These are phyloP conservation scores for Vigna angularis DNA, from an alignment of 306 rosid species.

Conservation along the genomic window DNA sequence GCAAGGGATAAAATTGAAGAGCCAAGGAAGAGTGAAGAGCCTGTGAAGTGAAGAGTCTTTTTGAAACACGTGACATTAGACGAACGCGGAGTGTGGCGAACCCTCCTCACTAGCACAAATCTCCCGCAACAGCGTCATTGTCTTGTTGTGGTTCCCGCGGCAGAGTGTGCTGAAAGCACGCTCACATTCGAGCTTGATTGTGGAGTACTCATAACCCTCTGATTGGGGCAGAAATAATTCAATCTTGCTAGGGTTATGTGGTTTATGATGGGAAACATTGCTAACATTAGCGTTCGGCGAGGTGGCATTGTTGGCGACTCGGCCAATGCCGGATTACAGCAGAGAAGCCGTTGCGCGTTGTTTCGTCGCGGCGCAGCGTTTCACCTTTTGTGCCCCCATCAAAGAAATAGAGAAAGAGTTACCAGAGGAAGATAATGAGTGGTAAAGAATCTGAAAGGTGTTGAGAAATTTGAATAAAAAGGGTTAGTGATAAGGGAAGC, in stretches of 20 bases:
- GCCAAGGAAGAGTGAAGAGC: too few relatives aligned
- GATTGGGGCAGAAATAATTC: constrained; percentile 54
- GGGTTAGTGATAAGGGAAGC: background rate
- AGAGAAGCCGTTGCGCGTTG: constrained; percentile 63
- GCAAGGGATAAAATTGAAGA: too few relatives aligned
- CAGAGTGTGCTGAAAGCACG: constrained; percentile 79
- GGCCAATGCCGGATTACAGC: constrained; percentile 55
- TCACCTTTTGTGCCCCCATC: constrained; percentile 92
- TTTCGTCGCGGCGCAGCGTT: constrained; percentile 68
- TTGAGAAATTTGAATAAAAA: constrained; percentile 3
- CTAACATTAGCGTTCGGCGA: constrained; percentile 41
- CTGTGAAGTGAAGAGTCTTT: constrained; percentile 45
- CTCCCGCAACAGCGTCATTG: constrained; percentile 86
- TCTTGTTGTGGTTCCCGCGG: constrained; percentile 89
- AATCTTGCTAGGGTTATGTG: constrained; percentile 57
- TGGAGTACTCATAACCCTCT: constrained; percentile 54
- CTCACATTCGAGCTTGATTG: constrained; percentile 84
- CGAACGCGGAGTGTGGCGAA: constrained; percentile 62
- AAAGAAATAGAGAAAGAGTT: constrained; percentile 22
- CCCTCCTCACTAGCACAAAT: constrained; percentile 61
- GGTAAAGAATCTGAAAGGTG: constrained; percentile 41
- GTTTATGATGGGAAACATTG: constrained; percentile 37
- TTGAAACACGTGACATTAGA: constrained; percentile 75
- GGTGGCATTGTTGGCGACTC: constrained; percentile 52
- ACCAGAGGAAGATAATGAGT: background rate